A percentile compares a stretch with the other conserved stretches of the same genome.
Conservation (phyloP, 768 basidiomycete species). For the Lyophyllum shimeji region DNA sequence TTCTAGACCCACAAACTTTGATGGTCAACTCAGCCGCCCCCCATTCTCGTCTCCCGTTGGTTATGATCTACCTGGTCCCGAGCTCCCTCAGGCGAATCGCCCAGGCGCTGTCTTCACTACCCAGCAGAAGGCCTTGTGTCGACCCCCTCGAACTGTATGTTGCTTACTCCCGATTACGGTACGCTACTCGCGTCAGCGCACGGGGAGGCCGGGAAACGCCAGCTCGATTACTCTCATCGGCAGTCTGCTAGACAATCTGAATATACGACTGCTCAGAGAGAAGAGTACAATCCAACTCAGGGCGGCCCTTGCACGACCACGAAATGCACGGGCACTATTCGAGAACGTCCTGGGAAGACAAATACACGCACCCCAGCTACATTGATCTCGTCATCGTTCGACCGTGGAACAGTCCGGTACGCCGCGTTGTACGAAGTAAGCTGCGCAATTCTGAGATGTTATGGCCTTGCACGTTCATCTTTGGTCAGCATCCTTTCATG, state of each 20-base stretch:
- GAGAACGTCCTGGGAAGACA: not conserved
- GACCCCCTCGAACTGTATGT: no score
- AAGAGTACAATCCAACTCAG: not conserved
- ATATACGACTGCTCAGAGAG: not conserved
- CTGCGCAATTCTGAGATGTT: no score
- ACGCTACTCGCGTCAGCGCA: constrained; percentile 7
- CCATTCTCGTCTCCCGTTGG: constrained; percentile 20
- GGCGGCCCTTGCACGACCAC: constrained; percentile 5
- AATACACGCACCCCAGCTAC: not conserved
- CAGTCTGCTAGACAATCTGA: not conserved
- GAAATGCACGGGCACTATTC: constrained; percentile 1
- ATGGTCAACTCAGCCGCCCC: constrained; percentile 35
- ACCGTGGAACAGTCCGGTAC: no score
- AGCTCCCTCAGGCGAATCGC: constrained; percentile 33
- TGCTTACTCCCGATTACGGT: constrained; percentile 18
- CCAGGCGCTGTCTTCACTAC: constrained; percentile 20
- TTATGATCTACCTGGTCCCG: constrained; percentile 15
- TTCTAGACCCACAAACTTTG: constrained; percentile 30
- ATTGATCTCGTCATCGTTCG: not conserved
- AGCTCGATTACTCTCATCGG: constrained; percentile 2
- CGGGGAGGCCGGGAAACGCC: not conserved
- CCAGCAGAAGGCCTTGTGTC: constrained; percentile 22
- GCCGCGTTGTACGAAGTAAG: no score
- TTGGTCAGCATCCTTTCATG: no score
- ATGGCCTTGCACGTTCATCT: no score